phyloP scores from a whole-genome alignment of 2,329 filamentous ascomycete species.

The Lachnellula occidentalis region DNA sequence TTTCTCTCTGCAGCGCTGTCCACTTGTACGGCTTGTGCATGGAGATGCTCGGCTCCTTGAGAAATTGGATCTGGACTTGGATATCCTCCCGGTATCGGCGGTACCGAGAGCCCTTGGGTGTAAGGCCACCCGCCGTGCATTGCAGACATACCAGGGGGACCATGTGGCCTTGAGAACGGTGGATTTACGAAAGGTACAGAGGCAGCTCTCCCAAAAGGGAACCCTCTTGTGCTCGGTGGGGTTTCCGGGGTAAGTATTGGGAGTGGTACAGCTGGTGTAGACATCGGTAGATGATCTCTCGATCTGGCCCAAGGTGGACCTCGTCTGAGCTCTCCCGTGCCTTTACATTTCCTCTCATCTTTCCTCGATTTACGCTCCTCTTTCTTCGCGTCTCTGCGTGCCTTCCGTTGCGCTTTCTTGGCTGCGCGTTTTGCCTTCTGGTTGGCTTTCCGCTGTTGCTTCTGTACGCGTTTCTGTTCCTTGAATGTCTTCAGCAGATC shows the following conservation, averaged over 20 bases:
- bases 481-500: slow-evolving; percentile 41
- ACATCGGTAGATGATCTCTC: not conserved
- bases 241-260: slow-evolving; percentile 3
- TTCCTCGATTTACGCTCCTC: slow-evolving; percentile 31
- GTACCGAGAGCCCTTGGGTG: slow-evolving; percentile 11
- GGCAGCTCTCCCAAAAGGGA: slow-evolving; percentile 13
- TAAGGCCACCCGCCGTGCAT: slow-evolving; percentile 20
- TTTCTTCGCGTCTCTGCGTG: slow-evolving; percentile 17
- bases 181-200: slow-evolving; percentile 6
- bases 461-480: slow-evolving; percentile 35
- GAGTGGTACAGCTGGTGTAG: not conserved
- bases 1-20: slow-evolving; percentile 13
- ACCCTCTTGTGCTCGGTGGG: slow-evolving; percentile 1
- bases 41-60: slow-evolving; percentile 15
- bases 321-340: not conserved
- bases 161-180: not conserved
- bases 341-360: slow-evolving; percentile 24
- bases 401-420: slow-evolving; percentile 14
- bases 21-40: slow-evolving; percentile 18
- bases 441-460: slow-evolving; percentile 27
- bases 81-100: not conserved
- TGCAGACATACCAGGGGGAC: slow-evolving; percentile 3
- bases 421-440: slow-evolving; percentile 7
- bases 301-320: not conserved
- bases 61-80: slow-evolving; percentile 6